phyloP scores from a whole-genome alignment of 164 flowering plant genomes.

The Vitis cinerea region DNA sequence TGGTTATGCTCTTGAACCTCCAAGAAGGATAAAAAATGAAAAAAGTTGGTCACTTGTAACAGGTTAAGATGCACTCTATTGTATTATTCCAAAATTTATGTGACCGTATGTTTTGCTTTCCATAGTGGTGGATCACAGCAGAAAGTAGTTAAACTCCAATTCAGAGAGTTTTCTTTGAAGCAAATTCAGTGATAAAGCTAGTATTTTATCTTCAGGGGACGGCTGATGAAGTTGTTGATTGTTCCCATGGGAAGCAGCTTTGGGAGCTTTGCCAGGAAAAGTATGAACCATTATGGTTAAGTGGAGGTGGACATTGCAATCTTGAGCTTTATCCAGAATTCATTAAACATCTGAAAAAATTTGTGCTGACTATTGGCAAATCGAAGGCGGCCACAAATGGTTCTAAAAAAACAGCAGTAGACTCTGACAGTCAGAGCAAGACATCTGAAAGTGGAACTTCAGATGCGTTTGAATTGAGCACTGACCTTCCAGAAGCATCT shows the following conservation, averaged over 20 bases:
- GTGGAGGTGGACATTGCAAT: slow-evolving; percentile 93
- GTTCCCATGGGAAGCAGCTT: slow-evolving; percentile 89
- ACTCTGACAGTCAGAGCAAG: slow-evolving; percentile 41
- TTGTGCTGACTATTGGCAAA: slow-evolving; percentile 61
- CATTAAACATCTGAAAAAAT: slow-evolving; percentile 82
- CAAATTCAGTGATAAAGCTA: not conserved
- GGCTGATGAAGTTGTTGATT: slow-evolving; percentile 88
- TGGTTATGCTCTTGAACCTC: too few relatives aligned
- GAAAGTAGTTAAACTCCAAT: too few relatives aligned
- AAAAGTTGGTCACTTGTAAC: too few relatives aligned
- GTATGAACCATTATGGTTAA: slow-evolving; percentile 89
- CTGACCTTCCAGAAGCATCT: slow-evolving; percentile 59
- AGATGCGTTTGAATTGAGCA: slow-evolving; percentile 35
- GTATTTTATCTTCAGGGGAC: slow-evolving; percentile 59
- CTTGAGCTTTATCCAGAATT: slow-evolving; percentile 90
- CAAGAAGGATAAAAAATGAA: too few relatives aligned
- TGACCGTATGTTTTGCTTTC: too few relatives aligned
- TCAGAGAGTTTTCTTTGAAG: too few relatives aligned
- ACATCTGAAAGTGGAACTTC: slow-evolving; percentile 41
- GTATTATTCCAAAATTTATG: too few relatives aligned
- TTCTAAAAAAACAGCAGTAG: slow-evolving; percentile 32
- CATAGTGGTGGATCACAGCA: too few relatives aligned
- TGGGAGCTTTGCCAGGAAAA: slow-evolving; percentile 79
- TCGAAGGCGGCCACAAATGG: slow-evolving; percentile 42
- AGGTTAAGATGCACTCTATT: too few relatives aligned